Evolutionary conservation across 176 grass and related monocot genomes (phyloP).

Genomic region (Canna indica): DNA sequence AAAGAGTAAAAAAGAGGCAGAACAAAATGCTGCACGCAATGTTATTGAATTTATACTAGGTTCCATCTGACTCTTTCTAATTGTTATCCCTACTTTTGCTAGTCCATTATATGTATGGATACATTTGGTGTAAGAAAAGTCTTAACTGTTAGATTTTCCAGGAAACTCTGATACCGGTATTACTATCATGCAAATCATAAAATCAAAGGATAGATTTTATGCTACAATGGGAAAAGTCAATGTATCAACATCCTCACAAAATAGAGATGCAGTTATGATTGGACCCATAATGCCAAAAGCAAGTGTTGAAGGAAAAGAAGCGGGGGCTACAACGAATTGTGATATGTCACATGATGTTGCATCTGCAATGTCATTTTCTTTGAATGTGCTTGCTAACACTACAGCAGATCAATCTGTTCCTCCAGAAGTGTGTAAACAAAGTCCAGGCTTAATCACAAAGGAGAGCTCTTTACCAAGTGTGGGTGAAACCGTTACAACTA

Average conservation of each 20-base stretch:
- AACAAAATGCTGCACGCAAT: conserved; percentile 51
- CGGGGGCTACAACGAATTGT: neutral
- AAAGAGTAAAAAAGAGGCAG: conserved; percentile 47
- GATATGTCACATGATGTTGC: neutral
- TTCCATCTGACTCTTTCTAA: conserved; percentile 24
- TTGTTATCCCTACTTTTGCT: neutral
- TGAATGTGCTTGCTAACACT: neutral
- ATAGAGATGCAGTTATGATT: conserved; percentile 7
- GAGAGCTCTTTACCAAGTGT: neutral
- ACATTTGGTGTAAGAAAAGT: neutral
- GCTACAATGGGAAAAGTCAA: neutral
- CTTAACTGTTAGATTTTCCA: conserved; percentile 22
- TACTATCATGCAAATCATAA: conserved; percentile 34
- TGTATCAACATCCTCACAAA: conserved; percentile 4
- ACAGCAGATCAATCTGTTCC: conserved; percentile 3
- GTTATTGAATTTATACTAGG: conserved; percentile 54
- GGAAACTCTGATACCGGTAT: conserved; percentile 17
- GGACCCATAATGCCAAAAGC: neutral
- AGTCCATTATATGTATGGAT: neutral
- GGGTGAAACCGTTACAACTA: neutral
- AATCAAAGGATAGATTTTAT: conserved; percentile 34
- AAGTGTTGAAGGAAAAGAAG: neutral
- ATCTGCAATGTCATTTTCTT: conserved; percentile 12
- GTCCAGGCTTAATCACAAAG: conserved; percentile 1
- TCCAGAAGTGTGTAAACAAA: neutral